These are phyloP conservation scores for Beauveria varroae DNA, from an alignment of 2,329 filamentous ascomycete genomes.

Conservation along the genomic window DNA sequence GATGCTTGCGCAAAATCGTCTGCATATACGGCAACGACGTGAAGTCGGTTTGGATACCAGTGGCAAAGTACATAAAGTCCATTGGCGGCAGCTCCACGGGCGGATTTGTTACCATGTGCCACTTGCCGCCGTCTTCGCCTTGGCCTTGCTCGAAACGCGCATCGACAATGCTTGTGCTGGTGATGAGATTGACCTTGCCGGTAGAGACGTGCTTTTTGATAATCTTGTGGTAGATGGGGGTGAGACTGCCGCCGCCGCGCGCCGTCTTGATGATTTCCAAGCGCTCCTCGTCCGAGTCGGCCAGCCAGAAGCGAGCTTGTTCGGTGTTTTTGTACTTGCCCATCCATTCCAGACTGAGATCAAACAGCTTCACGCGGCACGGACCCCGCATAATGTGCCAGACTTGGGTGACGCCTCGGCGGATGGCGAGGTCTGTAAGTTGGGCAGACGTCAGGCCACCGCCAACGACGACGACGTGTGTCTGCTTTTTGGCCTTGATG, in stretches of 20 bases:
- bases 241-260: slow-evolving; percentile 70
- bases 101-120: slow-evolving; percentile 44
- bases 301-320: slow-evolving; percentile 70
- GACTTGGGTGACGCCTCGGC: slow-evolving; percentile 57
- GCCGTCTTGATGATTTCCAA: slow-evolving; percentile 58
- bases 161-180: slow-evolving; percentile 47
- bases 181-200: slow-evolving; percentile 47
- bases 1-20: slow-evolving; percentile 50
- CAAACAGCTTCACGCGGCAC: slow-evolving; percentile 64
- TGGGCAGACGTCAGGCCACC: slow-evolving; percentile 73
- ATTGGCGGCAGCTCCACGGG: slow-evolving; percentile 44
- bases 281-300: slow-evolving; percentile 62
- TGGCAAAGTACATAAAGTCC: slow-evolving; percentile 70
- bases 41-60: slow-evolving; percentile 61
- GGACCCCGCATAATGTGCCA: slow-evolving; percentile 61
- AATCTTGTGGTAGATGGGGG: slow-evolving; percentile 58
- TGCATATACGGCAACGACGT: slow-evolving; percentile 52
- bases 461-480: slow-evolving; percentile 62
- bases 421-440: slow-evolving; percentile 58
- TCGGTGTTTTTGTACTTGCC: slow-evolving; percentile 74
- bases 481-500: slow-evolving; percentile 35
- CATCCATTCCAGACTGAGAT: slow-evolving; percentile 71
- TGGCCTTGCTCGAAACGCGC: slow-evolving; percentile 39
- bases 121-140: slow-evolving; percentile 25
- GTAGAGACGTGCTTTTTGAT: slow-evolving; percentile 50